Conservation (phyloP, 768 basidiomycete genomes). For the Lactifluus piperatus region DNA sequence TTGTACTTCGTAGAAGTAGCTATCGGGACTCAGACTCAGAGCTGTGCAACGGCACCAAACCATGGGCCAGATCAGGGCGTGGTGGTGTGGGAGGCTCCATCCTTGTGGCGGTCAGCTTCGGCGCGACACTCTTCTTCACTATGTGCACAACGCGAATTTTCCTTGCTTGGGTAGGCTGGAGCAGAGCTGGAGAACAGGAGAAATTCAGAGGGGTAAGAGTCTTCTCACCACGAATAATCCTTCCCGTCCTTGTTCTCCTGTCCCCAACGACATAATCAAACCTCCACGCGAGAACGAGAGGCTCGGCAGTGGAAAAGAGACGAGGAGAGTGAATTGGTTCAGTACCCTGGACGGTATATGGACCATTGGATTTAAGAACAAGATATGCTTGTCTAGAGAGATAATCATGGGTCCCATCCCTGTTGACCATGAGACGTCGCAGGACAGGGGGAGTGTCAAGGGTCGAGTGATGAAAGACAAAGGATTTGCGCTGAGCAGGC, state of each 20-base stretch:
- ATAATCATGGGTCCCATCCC: constrained; percentile 63
- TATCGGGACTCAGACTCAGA: background rate
- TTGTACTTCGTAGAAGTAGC: background rate
- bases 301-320: constrained; percentile 17
- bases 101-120: constrained; percentile 59
- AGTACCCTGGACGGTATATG: constrained; percentile 63
- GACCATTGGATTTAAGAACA: constrained; percentile 57
- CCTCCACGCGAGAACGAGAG: constrained; percentile 52
- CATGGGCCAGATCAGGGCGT: background rate
- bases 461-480: constrained; percentile 63
- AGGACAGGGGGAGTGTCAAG: constrained; percentile 63
- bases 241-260: constrained; percentile 39
- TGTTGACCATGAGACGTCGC: constrained; percentile 56
- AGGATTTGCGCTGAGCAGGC: constrained; percentile 48
- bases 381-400: constrained; percentile 69
- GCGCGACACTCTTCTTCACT: constrained; percentile 56
- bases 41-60: background rate
- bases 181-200: constrained; percentile 59
- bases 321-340: constrained; percentile 34
- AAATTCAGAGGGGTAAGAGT: constrained; percentile 64
- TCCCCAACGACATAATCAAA: constrained; percentile 75
- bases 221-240: constrained; percentile 54
- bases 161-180: constrained; percentile 55
- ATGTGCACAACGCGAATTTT: constrained; percentile 62
- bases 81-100: constrained; percentile 35